phyloP scores from a whole-genome alignment of 2,329 filamentous ascomycete genomes.

The Neonectria punicea region DNA sequence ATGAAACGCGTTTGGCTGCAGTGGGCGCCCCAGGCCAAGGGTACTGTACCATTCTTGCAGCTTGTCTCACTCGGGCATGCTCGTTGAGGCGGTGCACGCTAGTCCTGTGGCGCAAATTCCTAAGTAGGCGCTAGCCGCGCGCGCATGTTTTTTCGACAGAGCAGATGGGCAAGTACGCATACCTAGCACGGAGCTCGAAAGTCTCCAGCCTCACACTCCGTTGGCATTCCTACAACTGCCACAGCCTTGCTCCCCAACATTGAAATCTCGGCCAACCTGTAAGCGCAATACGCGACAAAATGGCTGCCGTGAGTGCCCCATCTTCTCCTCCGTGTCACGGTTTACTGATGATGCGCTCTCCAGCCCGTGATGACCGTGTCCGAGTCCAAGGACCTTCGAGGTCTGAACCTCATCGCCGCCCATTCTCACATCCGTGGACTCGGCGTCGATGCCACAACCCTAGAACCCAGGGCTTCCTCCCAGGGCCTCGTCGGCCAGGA shows the following conservation, averaged over 20 bases:
- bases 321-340: conserved; percentile 14
- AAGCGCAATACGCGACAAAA: conserved; percentile 49
- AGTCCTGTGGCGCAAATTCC: conserved; percentile 23
- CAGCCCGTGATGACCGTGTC: conserved; percentile 81
- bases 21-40: not conserved
- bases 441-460: conserved; percentile 89
- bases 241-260: conserved; percentile 29
- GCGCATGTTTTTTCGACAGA: conserved; percentile 21
- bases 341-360: conserved; percentile 36
- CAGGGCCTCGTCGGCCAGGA: conserved; percentile 97
- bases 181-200: conserved; percentile 29
- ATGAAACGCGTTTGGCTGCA: not conserved
- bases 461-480: conserved; percentile 85
- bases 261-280: conserved; percentile 17
- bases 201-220: conserved; percentile 31
- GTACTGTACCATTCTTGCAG: not conserved
- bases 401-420: conserved; percentile 96
- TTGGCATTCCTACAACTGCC: conserved; percentile 13
- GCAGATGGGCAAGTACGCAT: conserved; percentile 24
- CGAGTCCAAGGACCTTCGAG: conserved; percentile 94
- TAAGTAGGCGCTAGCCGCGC: conserved; percentile 34
- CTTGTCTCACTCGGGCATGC: not conserved
- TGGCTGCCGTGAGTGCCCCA: conserved; percentile 62
- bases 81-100: conserved; percentile 25
- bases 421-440: conserved; percentile 98